Base-by-base conservation (phyloP, 2,329 filamentous ascomycete genomes). In the Pseudodiploospora longispora region DNA sequence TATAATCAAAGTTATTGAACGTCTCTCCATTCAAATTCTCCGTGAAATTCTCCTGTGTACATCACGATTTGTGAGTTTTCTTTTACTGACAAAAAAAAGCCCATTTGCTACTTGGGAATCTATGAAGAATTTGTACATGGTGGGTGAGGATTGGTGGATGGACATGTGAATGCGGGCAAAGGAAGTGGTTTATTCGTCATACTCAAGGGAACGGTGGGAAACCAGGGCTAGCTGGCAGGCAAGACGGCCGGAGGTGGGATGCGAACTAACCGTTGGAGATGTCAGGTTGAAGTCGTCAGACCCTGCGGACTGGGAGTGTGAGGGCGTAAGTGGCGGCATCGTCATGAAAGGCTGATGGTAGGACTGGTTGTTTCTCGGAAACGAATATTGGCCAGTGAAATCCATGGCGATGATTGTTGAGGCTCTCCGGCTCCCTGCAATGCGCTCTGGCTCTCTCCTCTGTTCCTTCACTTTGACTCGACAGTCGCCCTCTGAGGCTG, bases 221-320 rank as follows among this genome's bases (percentile, higher is more conserved):
- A 50, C 51, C 47, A 51, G 39, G 39, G 36, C n/a, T 38, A 31
- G 38, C 37, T 35, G 55, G 46, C 52, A 49, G 52, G 56, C 53
- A 52, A 58, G 58, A 55, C 50, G 50, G 57, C 50, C 54, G 52
- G 43, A 50, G 50, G 48, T 55, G 51, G 35, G 39, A 44, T 38
- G 40, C 47, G 40, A 46, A 72, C 72, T 64, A 64, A 79, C 75
- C 59, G 74, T 70, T 54, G 75, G 71, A 53, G 75, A 78, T 42
- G 72, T 72, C 46, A 65, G 71, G 56, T 64, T 69, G 62, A 73
- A 78, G 43, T 78, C 75, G 45, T 78, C 74, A 33, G 75, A 76
- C 29, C 65, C 63, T 37, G 70, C 70, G 44, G 75, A 75, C 54
- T 74, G 74, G 46, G 74, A 73, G 59, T 75, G 70, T 45, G 74